Conservation (phyloP, 257 asterid genomes). For the Coffea canephora region DNA sequence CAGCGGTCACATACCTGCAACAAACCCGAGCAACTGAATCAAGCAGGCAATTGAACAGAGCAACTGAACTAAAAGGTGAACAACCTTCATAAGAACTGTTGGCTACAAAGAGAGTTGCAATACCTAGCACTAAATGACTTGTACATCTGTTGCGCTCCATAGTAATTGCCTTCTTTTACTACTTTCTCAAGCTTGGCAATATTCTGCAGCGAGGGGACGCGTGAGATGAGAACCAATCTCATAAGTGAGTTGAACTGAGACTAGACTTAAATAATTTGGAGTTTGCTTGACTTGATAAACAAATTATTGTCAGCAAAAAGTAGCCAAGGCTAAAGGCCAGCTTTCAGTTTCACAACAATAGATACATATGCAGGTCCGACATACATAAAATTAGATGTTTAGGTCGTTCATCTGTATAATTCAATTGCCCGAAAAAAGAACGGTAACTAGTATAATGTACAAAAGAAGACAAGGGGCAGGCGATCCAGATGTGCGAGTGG, state of each 20-base stretch:
- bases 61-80: not conserved
- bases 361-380: too few species aligned
- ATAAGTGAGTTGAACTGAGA: not conserved
- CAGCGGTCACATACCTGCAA: constrained; percentile 59
- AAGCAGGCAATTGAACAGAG: not conserved
- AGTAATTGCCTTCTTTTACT: constrained; percentile 76
- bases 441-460: not conserved
- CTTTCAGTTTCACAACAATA: too few species aligned
- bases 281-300: too few species aligned
- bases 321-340: too few species aligned
- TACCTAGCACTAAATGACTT: constrained; percentile 89
- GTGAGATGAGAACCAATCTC: not conserved
- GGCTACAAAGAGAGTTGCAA: not conserved
- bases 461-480: not conserved
- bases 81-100: not conserved
- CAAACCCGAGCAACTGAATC: constrained; percentile 14
- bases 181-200: constrained; percentile 73
- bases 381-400: too few species aligned
- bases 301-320: too few species aligned
- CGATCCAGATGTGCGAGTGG: too few species aligned
- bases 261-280: not conserved
- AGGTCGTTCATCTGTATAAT: not conserved
- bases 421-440: too few species aligned
- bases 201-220: constrained; percentile 40
- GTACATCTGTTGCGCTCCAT: constrained; percentile 98